Evolutionary conservation across 768 basidiomycete genomes (phyloP), one percentile per base, ranked within the genome.

Genomic region (Lyophyllum decastes): DNA sequence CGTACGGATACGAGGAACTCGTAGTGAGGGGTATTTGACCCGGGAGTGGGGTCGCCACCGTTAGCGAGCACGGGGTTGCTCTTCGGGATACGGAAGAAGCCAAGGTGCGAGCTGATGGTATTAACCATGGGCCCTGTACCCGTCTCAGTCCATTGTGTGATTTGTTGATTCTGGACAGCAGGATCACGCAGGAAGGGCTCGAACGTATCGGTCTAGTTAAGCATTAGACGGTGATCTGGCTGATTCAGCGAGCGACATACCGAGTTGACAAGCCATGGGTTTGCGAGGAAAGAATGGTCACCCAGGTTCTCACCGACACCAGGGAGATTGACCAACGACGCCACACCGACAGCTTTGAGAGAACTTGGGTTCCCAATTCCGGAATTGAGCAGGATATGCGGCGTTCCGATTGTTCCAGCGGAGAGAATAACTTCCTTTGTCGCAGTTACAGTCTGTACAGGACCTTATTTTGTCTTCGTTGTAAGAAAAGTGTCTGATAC

Each of bases 391-490:
- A 71, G 61, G 27, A 71, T 61, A 17, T 63, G 65, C 1, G 71
- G 67, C 2, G 69, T 69, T 14, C 70, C 72, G 45, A 71, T 55
- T n/a, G 68, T 52, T 7, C 72, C 72, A 17, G 69, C 70, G 16
- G 72, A 72, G 5, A 73, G 61, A 44, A 73, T 64, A 33, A 73
- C 66, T 57, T 73, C 72, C 35, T 68, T 71, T 7, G 55, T 57
- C 6, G 72, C 72, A n/a, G 52, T 57, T 14, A 71, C 55, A 11
- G 25, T 60, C 33, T 49, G 45, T 2, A 61, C 19, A 55, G 50
- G 50, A 47, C 58, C 61, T 62, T 2, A 17, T 38, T 12, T 16
- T 16, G 35, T 38, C 5, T 38, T 16, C 3, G 4, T 5, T 11
- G 14, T 38, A 17, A 38, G 35, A 7, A 12, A 30, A 38, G 9